Conservation (phyloP, 192 early-diverging fungal species). For the Linnemannia hyalina region DNA sequence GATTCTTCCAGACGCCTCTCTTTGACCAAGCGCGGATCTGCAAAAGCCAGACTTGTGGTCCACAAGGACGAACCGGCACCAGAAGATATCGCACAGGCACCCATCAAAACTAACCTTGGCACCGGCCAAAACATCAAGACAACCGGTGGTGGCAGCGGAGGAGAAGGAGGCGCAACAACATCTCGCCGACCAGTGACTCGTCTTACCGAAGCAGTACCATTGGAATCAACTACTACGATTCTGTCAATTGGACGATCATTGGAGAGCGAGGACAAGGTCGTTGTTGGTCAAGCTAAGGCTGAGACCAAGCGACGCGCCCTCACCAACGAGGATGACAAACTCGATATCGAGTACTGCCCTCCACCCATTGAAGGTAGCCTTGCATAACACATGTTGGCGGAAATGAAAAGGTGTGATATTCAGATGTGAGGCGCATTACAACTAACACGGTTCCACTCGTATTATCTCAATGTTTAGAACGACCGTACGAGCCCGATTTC, state of each 20-base stretch:
- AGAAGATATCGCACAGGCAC: not conserved
- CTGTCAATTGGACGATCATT: conserved; percentile 40
- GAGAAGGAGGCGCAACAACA: not conserved
- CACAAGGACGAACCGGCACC: conserved; percentile 24
- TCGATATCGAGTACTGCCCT: conserved; percentile 49
- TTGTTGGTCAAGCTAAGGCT: conserved; percentile 32
- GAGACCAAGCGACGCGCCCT: conserved; percentile 44
- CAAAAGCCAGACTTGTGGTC: conserved; percentile 41
- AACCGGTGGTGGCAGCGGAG: too few relatives aligned
- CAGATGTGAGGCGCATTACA: too few relatives aligned
- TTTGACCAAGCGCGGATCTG: conserved; percentile 41
- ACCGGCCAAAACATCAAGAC: not conserved
- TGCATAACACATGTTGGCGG: not conserved
- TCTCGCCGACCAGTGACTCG: not conserved
- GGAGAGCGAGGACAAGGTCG: conserved; percentile 37
- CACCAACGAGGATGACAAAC: conserved; percentile 27
- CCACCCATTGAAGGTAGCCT: conserved; percentile 29
- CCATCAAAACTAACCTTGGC: not conserved
- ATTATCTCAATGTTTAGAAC: conserved; percentile 9
- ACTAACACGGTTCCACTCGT: not conserved
- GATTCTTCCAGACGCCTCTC: conserved; percentile 23
- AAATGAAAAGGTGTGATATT: not conserved
- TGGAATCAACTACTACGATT: conserved; percentile 36
- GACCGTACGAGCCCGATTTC: conserved; percentile 43
- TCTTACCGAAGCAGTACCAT: conserved; percentile 18